Percentiles rank a stretch among this genome's conserved stretches.
Conservation (phyloP, 2,329 filamentous ascomycete species). For the Podosphaera xanthii region DNA sequence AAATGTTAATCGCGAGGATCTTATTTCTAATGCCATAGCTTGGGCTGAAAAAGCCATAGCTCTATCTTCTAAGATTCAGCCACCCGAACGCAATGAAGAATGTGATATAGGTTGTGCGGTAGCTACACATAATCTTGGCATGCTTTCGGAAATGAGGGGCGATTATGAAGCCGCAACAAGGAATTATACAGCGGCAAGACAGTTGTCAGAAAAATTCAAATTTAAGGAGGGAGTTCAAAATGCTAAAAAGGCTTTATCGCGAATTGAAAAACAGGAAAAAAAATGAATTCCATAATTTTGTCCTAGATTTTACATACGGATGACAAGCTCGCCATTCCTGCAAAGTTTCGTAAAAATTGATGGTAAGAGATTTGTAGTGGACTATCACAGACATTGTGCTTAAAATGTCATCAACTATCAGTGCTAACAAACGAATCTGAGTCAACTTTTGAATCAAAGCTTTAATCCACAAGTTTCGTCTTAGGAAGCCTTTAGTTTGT, state of each 20-base stretch:
- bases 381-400: too few relatives aligned
- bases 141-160: constrained; percentile 57
- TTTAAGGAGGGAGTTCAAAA: constrained; percentile 29
- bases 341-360: too few relatives aligned
- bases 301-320: too few relatives aligned
- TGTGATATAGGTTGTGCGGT: constrained; percentile 69
- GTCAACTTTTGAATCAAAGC: too few relatives aligned
- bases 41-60: constrained; percentile 63
- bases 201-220: constrained; percentile 30
- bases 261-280: constrained; percentile 3
- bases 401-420: too few relatives aligned
- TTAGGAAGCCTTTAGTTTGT: too few relatives aligned
- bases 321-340: too few relatives aligned
- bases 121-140: constrained; percentile 67
- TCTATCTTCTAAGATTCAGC: constrained; percentile 39
- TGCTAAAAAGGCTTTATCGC: constrained; percentile 27
- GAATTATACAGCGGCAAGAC: constrained; percentile 45
- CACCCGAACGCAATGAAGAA: constrained; percentile 46
- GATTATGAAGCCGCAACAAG: constrained; percentile 39
- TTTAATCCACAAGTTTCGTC: too few relatives aligned
- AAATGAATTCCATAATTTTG: background rate
- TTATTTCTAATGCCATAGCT: constrained; percentile 45
- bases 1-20: constrained; percentile 31
- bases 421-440: too few relatives aligned
- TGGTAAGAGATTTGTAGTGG: too few relatives aligned